Percentiles rank a stretch among this genome's conserved stretches.
Conservation (phyloP, 257 asterid genomes). For the Anisodus acutangulus region DNA sequence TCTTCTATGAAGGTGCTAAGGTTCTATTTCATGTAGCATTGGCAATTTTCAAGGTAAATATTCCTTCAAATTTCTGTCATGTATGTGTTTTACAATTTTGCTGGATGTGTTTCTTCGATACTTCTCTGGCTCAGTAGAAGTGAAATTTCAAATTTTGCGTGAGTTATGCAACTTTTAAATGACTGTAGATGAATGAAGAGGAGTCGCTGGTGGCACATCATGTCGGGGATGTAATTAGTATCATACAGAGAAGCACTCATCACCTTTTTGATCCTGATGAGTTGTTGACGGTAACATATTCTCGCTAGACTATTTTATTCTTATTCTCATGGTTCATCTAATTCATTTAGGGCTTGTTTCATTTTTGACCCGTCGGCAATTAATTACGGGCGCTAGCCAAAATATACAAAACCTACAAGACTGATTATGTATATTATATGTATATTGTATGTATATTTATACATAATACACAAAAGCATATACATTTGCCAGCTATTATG, state of each 20-base stretch:
- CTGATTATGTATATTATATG: too few relatives aligned
- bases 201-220: slow-evolving; percentile 76
- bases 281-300: slow-evolving; percentile 61
- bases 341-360: too few relatives aligned
- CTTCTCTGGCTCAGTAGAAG: not conserved
- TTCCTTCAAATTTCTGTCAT: not conserved
- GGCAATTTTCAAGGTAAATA: slow-evolving; percentile 80
- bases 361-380: too few relatives aligned
- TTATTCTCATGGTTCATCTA: too few relatives aligned
- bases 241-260: slow-evolving; percentile 82
- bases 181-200: slow-evolving; percentile 87
- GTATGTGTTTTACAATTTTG: not conserved
- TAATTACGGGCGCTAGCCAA: too few relatives aligned
- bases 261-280: slow-evolving; percentile 96
- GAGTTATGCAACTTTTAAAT: not conserved
- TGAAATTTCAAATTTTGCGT: not conserved
- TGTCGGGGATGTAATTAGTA: slow-evolving; percentile 89
- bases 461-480: too few relatives aligned
- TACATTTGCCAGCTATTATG: too few relatives aligned
- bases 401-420: too few relatives aligned
- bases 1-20: slow-evolving; percentile 95
- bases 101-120: not conserved
- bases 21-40: slow-evolving; percentile 83
- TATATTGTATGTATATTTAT: too few relatives aligned
- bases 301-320: not conserved